These are phyloP conservation scores for Clarireedia paspali DNA, from an alignment of 2,329 filamentous ascomycete genomes.

Conservation along the genomic window DNA sequence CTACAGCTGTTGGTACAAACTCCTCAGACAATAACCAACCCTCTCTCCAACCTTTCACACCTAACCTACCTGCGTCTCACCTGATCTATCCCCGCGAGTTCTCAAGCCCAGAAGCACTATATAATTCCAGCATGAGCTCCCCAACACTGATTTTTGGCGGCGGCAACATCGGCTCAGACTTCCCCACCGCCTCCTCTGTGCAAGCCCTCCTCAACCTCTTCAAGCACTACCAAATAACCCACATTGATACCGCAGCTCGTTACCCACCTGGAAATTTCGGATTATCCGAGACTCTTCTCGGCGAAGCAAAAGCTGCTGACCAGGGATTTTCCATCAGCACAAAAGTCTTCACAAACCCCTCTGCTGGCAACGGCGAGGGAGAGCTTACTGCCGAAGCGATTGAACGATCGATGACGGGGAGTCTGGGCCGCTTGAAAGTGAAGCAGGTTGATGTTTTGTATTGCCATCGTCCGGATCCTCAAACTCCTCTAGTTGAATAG, in stretches of 20 bases:
- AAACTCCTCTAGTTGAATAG: conserved; percentile 19
- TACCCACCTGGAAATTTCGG: conserved; percentile 9
- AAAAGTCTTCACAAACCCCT: conserved; percentile 5
- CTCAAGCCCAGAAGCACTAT: no score
- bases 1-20: no score
- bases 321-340: conserved; percentile 9
- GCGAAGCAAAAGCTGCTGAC: background rate
- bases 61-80: no score
- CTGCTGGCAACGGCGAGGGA: background rate
- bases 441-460: background rate
- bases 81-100: no score
- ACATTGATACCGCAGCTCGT: conserved; percentile 10
- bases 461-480: conserved; percentile 15
- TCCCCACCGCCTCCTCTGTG: background rate
- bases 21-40: no score
- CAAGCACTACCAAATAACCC: conserved; percentile 2
- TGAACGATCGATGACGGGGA: background rate
- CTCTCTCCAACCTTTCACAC: no score
- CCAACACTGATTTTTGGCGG: conserved; percentile 8
- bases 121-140: background rate
- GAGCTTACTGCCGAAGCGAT: conserved; percentile 1
- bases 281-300: conserved; percentile 8
- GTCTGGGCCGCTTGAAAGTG: background rate
- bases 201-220: background rate
- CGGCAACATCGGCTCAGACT: background rate